A percentile compares a stretch with the other conserved stretches of the same genome.
Conservation (phyloP, 257 asterid genomes). For the Solanum raphanifolium region DNA sequence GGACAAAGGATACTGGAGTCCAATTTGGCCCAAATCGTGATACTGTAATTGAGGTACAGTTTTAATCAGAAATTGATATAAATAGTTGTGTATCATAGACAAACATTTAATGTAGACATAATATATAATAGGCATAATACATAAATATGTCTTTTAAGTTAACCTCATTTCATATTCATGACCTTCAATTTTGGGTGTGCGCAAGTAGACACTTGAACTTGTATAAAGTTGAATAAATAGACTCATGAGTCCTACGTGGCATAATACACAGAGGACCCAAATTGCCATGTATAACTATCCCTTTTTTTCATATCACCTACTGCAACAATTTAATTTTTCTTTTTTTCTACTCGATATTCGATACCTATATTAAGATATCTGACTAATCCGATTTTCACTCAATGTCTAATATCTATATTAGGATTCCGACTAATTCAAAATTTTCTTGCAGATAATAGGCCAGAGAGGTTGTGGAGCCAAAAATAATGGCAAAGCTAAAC, state of each 20-base stretch:
- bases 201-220: too few species aligned
- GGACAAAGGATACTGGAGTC: not conserved
- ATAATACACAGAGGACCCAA: not conserved
- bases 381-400: not conserved
- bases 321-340: not conserved
- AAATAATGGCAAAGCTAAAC: constrained; percentile 6
- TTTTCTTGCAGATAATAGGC: constrained; percentile 29
- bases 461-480: not conserved
- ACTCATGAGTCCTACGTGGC: too few species aligned
- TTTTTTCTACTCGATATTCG: not conserved
- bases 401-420: not conserved
- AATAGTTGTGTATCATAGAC: not conserved
- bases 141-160: too few species aligned
- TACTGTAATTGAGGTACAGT: constrained; percentile 34
- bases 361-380: not conserved
- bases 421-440: not conserved
- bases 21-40: constrained; percentile 23
- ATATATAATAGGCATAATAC: too few species aligned
- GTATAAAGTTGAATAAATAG: too few species aligned
- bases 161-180: too few species aligned
- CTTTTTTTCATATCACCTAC: not conserved
- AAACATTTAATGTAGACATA: not conserved
- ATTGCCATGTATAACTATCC: not conserved
- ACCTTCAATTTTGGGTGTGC: too few species aligned
- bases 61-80: not conserved